A percentile compares a stretch with the other conserved stretches of the same genome.
Evolutionary conservation across 257 asterid species (phyloP).

Genomic region (Jaltomata sinuosa): DNA sequence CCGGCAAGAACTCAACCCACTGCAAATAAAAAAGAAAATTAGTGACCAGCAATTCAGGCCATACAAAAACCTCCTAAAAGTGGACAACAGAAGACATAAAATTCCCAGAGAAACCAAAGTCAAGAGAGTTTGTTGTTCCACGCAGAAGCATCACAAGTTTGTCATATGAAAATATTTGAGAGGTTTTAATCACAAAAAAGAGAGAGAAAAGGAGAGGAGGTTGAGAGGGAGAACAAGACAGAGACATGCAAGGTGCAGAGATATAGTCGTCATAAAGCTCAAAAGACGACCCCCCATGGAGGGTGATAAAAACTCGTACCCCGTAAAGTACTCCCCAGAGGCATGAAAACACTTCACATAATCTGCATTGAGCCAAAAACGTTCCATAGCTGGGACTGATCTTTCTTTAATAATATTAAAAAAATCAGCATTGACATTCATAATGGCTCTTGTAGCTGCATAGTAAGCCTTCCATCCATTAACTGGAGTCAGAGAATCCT

Average conservation of each 20-base stretch:
- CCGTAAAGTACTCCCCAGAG: conserved; percentile 71
- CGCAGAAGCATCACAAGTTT: not conserved
- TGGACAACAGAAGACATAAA: not conserved
- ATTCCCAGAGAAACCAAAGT: not conserved
- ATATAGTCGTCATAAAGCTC: not conserved
- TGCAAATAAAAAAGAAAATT: not conserved
- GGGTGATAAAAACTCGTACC: conserved; percentile 47
- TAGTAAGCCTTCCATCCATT: conserved; percentile 98
- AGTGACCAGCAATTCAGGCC: not conserved
- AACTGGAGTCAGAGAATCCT: conserved; percentile 57
- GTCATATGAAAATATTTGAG: not conserved
- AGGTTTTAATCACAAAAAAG: not conserved
- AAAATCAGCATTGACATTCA: conserved; percentile 59
- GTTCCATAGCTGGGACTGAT: conserved; percentile 71
- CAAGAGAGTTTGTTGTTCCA: not conserved
- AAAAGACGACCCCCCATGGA: not conserved
- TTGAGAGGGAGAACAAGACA: not conserved
- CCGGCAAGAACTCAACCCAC: not conserved
- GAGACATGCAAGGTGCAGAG: not conserved
- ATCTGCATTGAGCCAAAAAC: conserved; percentile 87
- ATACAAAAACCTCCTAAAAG: not conserved
- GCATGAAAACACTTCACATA: conserved; percentile 92
- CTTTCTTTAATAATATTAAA: conserved; percentile 56
- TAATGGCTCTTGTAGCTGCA: conserved; percentile 86
- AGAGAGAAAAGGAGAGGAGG: not conserved